phyloP scores from a whole-genome alignment of 2,329 filamentous ascomycete species.

The Alternaria dauci region DNA sequence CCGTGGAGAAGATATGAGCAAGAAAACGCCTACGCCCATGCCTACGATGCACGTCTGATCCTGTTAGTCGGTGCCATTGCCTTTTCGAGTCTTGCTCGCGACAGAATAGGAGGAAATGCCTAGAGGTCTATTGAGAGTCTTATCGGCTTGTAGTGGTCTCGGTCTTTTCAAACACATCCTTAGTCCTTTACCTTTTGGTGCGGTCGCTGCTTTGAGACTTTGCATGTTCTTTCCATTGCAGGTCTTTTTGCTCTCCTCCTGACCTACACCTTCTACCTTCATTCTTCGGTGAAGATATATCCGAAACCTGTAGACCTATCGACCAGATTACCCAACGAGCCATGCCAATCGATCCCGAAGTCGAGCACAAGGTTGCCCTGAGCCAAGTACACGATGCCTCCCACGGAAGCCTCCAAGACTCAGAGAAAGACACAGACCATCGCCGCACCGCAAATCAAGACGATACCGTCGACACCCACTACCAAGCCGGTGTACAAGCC shows the following conservation, averaged over 20 bases:
- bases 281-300: background rate
- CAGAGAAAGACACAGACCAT: background rate
- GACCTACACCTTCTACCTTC: background rate
- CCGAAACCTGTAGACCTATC: background rate
- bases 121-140: background rate
- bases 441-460: background rate
- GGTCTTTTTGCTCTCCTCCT: background rate
- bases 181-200: background rate
- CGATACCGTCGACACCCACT: background rate
- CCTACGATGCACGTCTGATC: conserved; percentile 3
- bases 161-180: background rate
- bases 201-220: background rate
- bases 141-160: background rate
- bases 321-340: background rate
- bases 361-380: background rate
- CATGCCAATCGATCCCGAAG: background rate
- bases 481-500: conserved; percentile 11
- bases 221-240: background rate
- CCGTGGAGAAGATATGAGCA: background rate
- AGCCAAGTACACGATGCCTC: background rate
- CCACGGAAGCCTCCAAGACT: background rate
- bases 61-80: background rate
- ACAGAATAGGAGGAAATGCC: background rate
- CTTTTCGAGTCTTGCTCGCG: background rate
- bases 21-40: background rate